Evolutionary conservation across 2,329 filamentous ascomycete genomes (phyloP), one percentile per base, ranked within the genome.

Genomic region (Pseudovirgaria hyperparasitica): DNA sequence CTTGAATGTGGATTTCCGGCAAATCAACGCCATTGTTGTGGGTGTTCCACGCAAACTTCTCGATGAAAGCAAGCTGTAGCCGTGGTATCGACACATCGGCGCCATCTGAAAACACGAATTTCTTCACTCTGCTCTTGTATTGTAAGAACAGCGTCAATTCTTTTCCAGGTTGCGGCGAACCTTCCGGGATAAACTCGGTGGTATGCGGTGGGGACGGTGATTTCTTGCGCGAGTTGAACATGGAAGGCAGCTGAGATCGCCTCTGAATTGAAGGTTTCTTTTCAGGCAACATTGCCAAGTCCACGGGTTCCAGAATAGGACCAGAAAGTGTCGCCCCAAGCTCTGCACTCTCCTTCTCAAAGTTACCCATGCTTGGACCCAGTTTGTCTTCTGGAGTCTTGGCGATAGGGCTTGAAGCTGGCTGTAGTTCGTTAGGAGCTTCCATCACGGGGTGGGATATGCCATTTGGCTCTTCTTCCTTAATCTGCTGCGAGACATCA

Each of bases 11-110:
- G 10, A 98, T 96, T 43, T 98, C 90, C 0, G 90, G 90, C 23
- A 98, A 60, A 48, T 98, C 90, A 9, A 75, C 72, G 6, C 90
- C 90, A 43, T 94, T 92, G 34, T 84, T 79, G 42, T 96, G 86
- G 1, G 87, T 94, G 43, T 93, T 96, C 86, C 92, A 98, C 0
- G 87, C 90, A 48, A 98, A 98, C 50, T 94, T 98, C 41, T 98
- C 90, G 41, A 98, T 98, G 43, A 98, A 98, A 1, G 90, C 87
- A 16, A 98, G 67, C 52, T 98, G 87, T 31, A 98, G 57, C 14
- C 86, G 72, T 1, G 85, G 85, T 32, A 94, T 77, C 3, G 82
- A 87, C 8, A 98, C 65, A 35, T 87, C 84, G 17, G 76, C 75
- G 2, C 87, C 87, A 49, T 92, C 85, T 1, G 82, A 62, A 18